phyloP scores from a whole-genome alignment of 192 early-diverging fungal genomes.

The Ambispora gerdemannii region DNA sequence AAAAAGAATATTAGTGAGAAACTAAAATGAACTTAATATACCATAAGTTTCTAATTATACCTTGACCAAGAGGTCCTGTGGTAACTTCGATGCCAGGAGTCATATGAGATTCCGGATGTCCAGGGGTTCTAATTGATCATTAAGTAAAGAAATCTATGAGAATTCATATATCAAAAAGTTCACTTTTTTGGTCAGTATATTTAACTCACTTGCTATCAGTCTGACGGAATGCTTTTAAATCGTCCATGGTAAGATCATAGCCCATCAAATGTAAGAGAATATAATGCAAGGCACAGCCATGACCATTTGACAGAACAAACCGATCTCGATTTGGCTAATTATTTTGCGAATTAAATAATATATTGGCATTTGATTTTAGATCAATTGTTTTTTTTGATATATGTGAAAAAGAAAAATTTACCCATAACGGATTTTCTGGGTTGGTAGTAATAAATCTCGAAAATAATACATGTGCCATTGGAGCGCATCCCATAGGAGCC shows the following conservation, averaged over 20 bases:
- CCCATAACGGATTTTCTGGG: constrained; percentile 89
- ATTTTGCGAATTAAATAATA: background rate
- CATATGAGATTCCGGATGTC: constrained; percentile 89
- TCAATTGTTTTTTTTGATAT: background rate
- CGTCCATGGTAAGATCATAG: constrained; percentile 83
- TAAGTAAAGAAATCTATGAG: constrained; percentile 17
- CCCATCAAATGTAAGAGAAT: constrained; percentile 84
- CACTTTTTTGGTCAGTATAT: too few species aligned
- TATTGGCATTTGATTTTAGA: background rate
- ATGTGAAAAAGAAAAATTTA: constrained; percentile 34
- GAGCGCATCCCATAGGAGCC: constrained; percentile 97
- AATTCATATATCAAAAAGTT: constrained; percentile 2
- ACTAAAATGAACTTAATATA: constrained; percentile 18
- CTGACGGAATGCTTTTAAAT: constrained; percentile 90
- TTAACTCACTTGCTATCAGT: constrained; percentile 68
- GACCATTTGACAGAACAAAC: constrained; percentile 97
- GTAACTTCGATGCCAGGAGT: constrained; percentile 94
- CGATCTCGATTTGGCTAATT: constrained; percentile 85
- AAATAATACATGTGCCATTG: constrained; percentile 89
- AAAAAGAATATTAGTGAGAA: background rate
- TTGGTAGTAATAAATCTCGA: constrained; percentile 77
- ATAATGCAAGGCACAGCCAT: constrained; percentile 94
- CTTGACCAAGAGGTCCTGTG: constrained; percentile 56
- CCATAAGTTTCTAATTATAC: constrained; percentile 30
- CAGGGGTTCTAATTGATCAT: constrained; percentile 78